These are phyloP conservation scores for Hygrophorus pudorinus DNA, from an alignment of 768 basidiomycete genomes.

Conservation along the genomic window DNA sequence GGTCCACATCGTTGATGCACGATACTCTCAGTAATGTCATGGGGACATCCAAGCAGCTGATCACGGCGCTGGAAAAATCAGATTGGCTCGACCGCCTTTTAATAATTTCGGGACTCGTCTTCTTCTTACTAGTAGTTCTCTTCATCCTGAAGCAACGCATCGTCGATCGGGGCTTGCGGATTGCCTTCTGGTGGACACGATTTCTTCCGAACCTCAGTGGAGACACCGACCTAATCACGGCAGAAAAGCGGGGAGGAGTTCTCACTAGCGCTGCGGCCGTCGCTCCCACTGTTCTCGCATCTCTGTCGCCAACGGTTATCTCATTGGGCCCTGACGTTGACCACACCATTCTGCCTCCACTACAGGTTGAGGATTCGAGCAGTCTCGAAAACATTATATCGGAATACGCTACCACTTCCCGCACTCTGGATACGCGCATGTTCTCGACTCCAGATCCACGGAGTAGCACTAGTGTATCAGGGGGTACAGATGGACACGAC, in stretches of 20 bases:
- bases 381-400: too few relatives aligned
- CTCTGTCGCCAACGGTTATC: too few relatives aligned
- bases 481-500: too few relatives aligned
- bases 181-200: slow-evolving; percentile 85
- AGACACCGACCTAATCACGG: not conserved
- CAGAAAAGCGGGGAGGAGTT: not conserved
- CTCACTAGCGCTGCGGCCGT: not conserved
- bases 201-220: slow-evolving; percentile 39
- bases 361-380: too few relatives aligned
- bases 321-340: too few relatives aligned
- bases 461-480: too few relatives aligned
- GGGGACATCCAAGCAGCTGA: slow-evolving; percentile 71
- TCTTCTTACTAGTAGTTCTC: slow-evolving; percentile 77
- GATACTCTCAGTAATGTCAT: slow-evolving; percentile 65
- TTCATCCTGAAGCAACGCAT: slow-evolving; percentile 87
- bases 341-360: too few relatives aligned
- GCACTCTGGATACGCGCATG: too few relatives aligned
- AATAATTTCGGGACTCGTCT: slow-evolving; percentile 66
- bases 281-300: too few relatives aligned
- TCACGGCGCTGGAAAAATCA: slow-evolving; percentile 80
- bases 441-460: too few relatives aligned
- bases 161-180: slow-evolving; percentile 64
- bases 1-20: slow-evolving; percentile 66
- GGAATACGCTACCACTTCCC: too few relatives aligned
- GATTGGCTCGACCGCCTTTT: slow-evolving; percentile 90